phyloP scores from a whole-genome alignment of 225 moss, liverwort and hornwort species.

The Bryoerythrophyllum caledonicum region DNA sequence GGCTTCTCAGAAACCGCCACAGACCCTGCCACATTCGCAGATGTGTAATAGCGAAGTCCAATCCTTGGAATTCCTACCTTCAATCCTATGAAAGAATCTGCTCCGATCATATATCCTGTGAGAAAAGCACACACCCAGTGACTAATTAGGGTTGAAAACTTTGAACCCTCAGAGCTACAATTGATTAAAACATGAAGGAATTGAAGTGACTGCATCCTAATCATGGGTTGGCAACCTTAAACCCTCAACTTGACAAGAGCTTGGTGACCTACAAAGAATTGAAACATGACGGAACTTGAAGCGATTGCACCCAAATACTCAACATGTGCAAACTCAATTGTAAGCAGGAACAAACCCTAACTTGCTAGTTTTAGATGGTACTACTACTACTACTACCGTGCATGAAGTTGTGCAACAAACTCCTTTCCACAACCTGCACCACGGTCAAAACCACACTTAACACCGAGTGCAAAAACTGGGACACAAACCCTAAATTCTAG shows the following conservation, averaged over 20 bases:
- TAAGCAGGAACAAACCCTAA: background rate
- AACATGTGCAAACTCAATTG: no score
- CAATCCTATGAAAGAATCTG: constrained; percentile 6
- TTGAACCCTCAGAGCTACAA: background rate
- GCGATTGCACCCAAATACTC: no score
- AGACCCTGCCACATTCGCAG: constrained; percentile 40
- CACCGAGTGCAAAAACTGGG: no score
- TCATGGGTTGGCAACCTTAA: no score
- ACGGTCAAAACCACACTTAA: constrained; percentile 1
- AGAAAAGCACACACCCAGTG: constrained; percentile 2
- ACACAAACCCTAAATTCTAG: background rate
- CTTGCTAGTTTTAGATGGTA: background rate
- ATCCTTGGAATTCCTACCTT: constrained; percentile 4
- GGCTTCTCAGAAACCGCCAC: constrained; percentile 41
- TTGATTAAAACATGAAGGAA: background rate
- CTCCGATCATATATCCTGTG: constrained; percentile 17
- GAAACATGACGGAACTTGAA: no score
- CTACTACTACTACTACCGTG: constrained; percentile 37
- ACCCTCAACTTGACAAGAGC: no score
- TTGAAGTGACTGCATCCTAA: no score
- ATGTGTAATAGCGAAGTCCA: constrained; percentile 22
- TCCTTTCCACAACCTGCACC: constrained; percentile 36
- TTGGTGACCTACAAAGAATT: no score
- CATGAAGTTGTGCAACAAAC: constrained; percentile 24
- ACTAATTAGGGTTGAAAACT: constrained; percentile 4